phyloP scores from a whole-genome alignment of 176 grass and related monocot genomes.

The Ampelocalamus luodianensis region DNA sequence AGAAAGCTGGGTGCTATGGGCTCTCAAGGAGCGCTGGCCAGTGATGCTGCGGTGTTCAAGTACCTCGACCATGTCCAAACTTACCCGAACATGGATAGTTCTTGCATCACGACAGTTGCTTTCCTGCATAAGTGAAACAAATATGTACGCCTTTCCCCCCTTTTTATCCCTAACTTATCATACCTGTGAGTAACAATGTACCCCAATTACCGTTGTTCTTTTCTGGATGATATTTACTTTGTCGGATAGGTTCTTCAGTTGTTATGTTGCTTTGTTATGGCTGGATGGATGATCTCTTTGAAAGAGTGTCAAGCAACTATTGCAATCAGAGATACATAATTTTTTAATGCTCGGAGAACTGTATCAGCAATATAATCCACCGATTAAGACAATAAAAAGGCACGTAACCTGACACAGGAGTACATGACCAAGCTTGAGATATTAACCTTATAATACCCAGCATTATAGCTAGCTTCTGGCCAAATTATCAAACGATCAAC shows the following conservation, averaged over 20 bases:
- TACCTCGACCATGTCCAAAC: conserved; percentile 78
- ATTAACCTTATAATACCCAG: neutral
- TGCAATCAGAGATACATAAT: neutral
- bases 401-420: neutral
- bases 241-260: conserved; percentile 1
- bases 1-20: conserved; percentile 45
- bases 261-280: conserved; percentile 20
- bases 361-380: no score
- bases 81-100: conserved; percentile 66
- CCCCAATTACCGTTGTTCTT: conserved; percentile 22
- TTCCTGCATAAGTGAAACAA: conserved; percentile 60
- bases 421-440: neutral
- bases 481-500: neutral
- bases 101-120: conserved; percentile 66
- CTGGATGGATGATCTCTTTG: neutral
- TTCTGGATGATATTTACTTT: conserved; percentile 18
- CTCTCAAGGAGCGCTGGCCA: conserved; percentile 13
- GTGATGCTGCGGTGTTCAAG: conserved; percentile 60
- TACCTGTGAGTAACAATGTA: conserved; percentile 50
- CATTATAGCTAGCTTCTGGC: neutral
- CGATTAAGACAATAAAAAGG: neutral
- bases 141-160: neutral
- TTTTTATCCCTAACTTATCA: neutral
- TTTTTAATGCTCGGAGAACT: neutral
- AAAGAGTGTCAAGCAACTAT: conserved; percentile 25